Evolutionary conservation across 1,284 basidiomycete species (phyloP), one percentile per base, ranked within the genome.

Genomic region (Dichomitus squalens): DNA sequence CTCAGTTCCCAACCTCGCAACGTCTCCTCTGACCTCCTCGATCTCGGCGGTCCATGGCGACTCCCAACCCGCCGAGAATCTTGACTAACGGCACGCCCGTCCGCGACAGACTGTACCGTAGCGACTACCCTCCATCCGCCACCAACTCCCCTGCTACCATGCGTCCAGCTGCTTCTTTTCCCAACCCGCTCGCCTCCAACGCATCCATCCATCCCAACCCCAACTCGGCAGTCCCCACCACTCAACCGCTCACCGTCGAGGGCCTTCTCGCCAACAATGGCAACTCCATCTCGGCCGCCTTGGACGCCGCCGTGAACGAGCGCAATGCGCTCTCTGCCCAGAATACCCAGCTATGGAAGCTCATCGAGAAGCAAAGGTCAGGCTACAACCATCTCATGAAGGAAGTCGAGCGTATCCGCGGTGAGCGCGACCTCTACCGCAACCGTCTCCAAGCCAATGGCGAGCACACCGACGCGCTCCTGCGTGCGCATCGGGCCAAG

Each of bases 331-430:
- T 95, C 52, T 86, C 88, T 35, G 74, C 84, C 8, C 93, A 96
- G 76, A 96, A 96, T 72, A 77, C 87, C 6, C 92, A 95, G 73
- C 82, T 95, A 29, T 95, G 93, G 93, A 95, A 94, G 73, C 81
- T 95, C 59, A 88, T 96, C 70, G 93, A 95, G 79, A 94, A 93
- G 72, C 91, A 94, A 66, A 80, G 88, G 52, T 72, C 81, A 35
- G 87, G 83, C 7, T 90, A 91, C 67, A 84, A 80, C 59, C 84
- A 89, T 58, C 82, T 89, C 52, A 76, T 90, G 70, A 90, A 88
- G 74, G 90, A 93, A 63, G 76, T 92, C 41, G 93, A 95, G 62
- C 84, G 93, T 43, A 82, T 95, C 52, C 81, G 93, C 16, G 77
- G 78, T 20, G 93, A 95, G 69, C 82, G 93, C n/a, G 93, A 94